Percentiles rank a stretch among this genome's conserved stretches.
phyloP scores from a whole-genome alignment of 148 eudicot species.

The Bassia scoparia region DNA sequence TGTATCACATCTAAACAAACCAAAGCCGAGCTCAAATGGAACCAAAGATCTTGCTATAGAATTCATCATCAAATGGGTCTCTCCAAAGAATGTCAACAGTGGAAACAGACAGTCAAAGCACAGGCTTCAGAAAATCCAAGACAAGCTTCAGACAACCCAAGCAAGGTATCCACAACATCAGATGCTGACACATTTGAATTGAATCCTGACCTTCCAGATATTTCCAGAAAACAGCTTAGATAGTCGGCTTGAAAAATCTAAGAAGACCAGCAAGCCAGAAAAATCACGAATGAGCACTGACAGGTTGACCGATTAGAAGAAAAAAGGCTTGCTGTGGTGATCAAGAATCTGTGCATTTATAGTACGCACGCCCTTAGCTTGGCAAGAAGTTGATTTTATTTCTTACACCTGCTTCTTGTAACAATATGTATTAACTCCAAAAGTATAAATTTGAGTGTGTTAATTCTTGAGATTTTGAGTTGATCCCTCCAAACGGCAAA shows the following conservation, averaged over 20 bases:
- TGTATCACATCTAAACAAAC: constrained; percentile 59
- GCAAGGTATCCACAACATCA: constrained; percentile 34
- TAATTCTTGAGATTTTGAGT: constrained; percentile 18
- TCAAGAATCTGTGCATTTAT: neutral
- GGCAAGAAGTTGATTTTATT: constrained; percentile 19
- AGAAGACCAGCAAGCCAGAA: constrained; percentile 66
- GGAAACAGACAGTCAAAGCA: constrained; percentile 41
- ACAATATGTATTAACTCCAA: constrained; percentile 19
- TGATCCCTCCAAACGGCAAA: constrained; percentile 9
- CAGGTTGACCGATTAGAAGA: constrained; percentile 59
- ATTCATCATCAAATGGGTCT: constrained; percentile 30
- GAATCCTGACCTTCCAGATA: constrained; percentile 50
- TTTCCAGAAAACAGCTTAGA: constrained; percentile 86
- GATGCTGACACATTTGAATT: constrained; percentile 42
- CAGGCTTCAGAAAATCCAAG: constrained; percentile 34
- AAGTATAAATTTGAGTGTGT: constrained; percentile 21
- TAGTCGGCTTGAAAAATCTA: constrained; percentile 79
- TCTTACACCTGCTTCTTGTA: constrained; percentile 27
- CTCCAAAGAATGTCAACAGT: constrained; percentile 36
- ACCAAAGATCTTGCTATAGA: constrained; percentile 17
- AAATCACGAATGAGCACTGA: constrained; percentile 87
- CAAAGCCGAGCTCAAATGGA: constrained; percentile 33
- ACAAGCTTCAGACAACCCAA: constrained; percentile 31
- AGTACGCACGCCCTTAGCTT: constrained; percentile 11
- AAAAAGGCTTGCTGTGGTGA: constrained; percentile 79